A percentile compares a stretch with the other conserved stretches of the same genome.
Evolutionary conservation across 2,329 filamentous ascomycete genomes (phyloP).

Genomic region (Ilyonectria destructans): DNA sequence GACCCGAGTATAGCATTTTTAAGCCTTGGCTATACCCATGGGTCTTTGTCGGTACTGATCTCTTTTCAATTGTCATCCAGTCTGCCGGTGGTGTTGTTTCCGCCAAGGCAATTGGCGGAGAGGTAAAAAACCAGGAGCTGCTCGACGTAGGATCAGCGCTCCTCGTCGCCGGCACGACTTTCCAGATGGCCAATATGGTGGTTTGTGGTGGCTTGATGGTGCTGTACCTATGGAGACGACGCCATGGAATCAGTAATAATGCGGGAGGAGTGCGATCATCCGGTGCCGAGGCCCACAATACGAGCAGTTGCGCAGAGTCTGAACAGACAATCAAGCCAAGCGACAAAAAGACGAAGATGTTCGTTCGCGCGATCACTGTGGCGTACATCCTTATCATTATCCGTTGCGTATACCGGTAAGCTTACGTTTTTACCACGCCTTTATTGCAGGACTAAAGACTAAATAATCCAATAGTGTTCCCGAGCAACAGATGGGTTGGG

Average conservation of each 20-base stretch:
- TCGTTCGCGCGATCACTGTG: constrained; percentile 29
- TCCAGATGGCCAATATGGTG: constrained; percentile 46
- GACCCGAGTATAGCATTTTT: constrained; percentile 55
- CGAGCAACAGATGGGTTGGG: constrained; percentile 45
- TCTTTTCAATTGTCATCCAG: constrained; percentile 54
- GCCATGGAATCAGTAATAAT: constrained; percentile 34
- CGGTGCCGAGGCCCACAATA: constrained; percentile 14
- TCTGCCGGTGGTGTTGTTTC: constrained; percentile 43
- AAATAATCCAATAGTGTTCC: constrained; percentile 24
- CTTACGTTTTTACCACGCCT: neutral
- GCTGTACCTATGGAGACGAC: constrained; percentile 42
- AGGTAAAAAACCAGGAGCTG: constrained; percentile 25
- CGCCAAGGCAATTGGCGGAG: constrained; percentile 32
- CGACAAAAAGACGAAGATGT: constrained; percentile 39
- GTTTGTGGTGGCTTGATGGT: constrained; percentile 45
- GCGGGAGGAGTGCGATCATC: constrained; percentile 17
- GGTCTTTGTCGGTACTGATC: constrained; percentile 65
- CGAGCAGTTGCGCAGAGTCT: neutral
- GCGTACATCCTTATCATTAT: constrained; percentile 40
- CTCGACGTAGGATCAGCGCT: constrained; percentile 38
- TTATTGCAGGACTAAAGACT: neutral
- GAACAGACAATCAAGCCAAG: constrained; percentile 25
- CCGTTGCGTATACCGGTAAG: constrained; percentile 43
- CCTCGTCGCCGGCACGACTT: constrained; percentile 44
- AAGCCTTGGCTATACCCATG: constrained; percentile 61